phyloP scores from a whole-genome alignment of 2,329 filamentous ascomycete species.

The Geosmithia morbida region DNA sequence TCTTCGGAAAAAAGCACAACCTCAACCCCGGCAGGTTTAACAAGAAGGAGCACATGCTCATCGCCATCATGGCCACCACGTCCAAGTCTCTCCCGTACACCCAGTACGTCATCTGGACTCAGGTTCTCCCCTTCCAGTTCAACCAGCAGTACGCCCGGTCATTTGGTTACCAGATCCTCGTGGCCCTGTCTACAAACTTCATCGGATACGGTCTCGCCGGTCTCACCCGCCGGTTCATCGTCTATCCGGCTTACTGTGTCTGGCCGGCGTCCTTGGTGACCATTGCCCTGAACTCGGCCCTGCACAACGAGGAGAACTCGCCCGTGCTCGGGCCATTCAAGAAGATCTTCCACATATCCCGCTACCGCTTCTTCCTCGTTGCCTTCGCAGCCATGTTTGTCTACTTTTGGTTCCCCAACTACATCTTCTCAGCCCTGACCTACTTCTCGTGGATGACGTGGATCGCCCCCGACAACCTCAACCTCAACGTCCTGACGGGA shows the following conservation, averaged over 20 bases:
- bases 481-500: conserved; percentile 23
- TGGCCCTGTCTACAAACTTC: conserved; percentile 18
- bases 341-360: conserved; percentile 23
- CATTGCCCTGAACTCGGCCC: conserved; percentile 30
- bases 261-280: conserved; percentile 36
- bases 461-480: conserved; percentile 31
- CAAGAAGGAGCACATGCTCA: conserved; percentile 46
- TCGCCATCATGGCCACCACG: conserved; percentile 43
- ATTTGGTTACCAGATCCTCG: conserved; percentile 29
- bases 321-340: conserved; percentile 15
- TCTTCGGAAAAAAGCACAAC: conserved; percentile 23
- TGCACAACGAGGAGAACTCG: conserved; percentile 24
- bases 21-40: conserved; percentile 40
- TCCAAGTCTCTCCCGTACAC: conserved; percentile 29
- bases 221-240: conserved; percentile 30
- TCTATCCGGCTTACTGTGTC: conserved; percentile 33
- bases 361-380: conserved; percentile 28
- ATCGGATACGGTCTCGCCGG: conserved; percentile 42
- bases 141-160: conserved; percentile 23
- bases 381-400: conserved; percentile 29
- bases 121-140: conserved; percentile 25
- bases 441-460: conserved; percentile 41
- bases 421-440: conserved; percentile 29
- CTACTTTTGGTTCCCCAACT: conserved; percentile 39
- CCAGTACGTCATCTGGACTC: conserved; percentile 30